Evolutionary conservation across 345 rosid species (phyloP).

Genomic region (Syzygium aqueum): DNA sequence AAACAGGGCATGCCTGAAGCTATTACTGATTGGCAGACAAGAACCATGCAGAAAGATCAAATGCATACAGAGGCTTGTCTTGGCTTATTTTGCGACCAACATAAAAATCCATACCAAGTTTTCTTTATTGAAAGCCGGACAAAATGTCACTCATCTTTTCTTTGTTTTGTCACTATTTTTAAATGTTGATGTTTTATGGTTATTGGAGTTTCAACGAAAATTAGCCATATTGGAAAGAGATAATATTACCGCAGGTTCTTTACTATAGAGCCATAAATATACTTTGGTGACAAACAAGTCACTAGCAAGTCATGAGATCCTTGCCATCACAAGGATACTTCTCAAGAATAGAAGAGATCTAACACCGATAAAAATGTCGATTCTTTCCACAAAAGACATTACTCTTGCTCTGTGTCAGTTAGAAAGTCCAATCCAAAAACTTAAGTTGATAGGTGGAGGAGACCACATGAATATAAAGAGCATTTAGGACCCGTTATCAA

Average conservation of each 20-base stretch:
- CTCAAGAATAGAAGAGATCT: not conserved
- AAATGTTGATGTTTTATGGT: not conserved
- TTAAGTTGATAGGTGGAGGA: no score
- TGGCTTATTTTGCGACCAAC: not conserved
- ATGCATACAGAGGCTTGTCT: not conserved
- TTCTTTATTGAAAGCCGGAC: not conserved
- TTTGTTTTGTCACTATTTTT: not conserved
- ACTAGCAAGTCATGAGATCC: not conserved
- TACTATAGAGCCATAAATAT: not conserved
- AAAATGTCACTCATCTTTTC: not conserved
- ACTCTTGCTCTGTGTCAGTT: not conserved
- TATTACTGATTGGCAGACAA: not conserved
- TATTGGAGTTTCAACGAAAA: not conserved
- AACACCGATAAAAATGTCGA: not conserved
- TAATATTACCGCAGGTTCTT: not conserved
- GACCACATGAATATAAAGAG: no score
- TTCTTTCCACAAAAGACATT: not conserved
- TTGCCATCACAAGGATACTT: not conserved
- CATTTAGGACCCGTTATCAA: no score
- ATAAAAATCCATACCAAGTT: not conserved
- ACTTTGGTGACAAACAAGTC: not conserved
- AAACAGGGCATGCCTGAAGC: not conserved
- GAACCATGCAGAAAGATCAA: not conserved
- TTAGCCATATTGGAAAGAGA: not conserved
- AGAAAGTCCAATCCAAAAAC: no score